phyloP scores from a whole-genome alignment of 2,329 filamentous ascomycete species.

The Ilyonectria destructans region DNA sequence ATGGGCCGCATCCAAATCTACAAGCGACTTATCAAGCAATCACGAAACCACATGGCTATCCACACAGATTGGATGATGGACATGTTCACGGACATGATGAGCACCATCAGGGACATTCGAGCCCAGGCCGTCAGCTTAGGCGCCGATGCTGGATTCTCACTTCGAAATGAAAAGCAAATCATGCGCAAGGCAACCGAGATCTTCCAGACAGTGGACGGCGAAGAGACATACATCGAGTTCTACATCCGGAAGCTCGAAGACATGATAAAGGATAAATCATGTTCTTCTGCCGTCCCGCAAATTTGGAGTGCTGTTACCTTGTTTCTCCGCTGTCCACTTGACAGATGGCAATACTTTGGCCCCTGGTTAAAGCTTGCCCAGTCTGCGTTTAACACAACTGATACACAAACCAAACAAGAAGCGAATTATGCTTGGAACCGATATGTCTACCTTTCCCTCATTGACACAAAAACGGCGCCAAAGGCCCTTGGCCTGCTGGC shows the following conservation, averaged over 20 bases:
- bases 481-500: constrained; percentile 65
- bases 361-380: constrained; percentile 87
- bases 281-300: constrained; percentile 78
- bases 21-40: constrained; percentile 81
- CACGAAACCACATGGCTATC: constrained; percentile 78
- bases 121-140: constrained; percentile 82
- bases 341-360: constrained; percentile 81
- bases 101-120: constrained; percentile 83
- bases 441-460: constrained; percentile 82
- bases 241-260: constrained; percentile 77
- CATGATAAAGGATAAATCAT: constrained; percentile 76
- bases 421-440: constrained; percentile 91
- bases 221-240: constrained; percentile 78
- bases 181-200: constrained; percentile 78
- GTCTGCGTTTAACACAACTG: constrained; percentile 85
- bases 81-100: constrained; percentile 86
- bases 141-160: constrained; percentile 76
- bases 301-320: constrained; percentile 91
- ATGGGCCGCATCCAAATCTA: constrained; percentile 86
- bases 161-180: constrained; percentile 80
- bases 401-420: constrained; percentile 79
- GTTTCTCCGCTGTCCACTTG: constrained; percentile 78
- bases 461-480: constrained; percentile 71
- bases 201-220: constrained; percentile 65
- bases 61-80: constrained; percentile 87